Conservation (phyloP, 2,329 filamentous ascomycete species). For the Bipolaris gigantea region DNA sequence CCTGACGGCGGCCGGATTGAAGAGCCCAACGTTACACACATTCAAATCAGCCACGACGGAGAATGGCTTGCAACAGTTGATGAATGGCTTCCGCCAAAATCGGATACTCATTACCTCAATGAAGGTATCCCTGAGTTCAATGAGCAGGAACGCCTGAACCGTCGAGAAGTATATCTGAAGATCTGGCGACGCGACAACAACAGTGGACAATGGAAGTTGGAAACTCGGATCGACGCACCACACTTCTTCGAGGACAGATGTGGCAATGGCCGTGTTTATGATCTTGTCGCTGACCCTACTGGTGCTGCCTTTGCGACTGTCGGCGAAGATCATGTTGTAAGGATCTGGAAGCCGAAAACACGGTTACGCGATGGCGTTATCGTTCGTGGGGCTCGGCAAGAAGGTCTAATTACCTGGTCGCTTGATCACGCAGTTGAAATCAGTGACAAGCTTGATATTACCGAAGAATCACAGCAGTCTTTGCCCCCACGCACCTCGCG, state of each 20-base stretch:
- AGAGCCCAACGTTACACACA: constrained; percentile 75
- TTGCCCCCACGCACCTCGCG: constrained; percentile 59
- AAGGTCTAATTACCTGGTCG: constrained; percentile 72
- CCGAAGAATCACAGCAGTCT: constrained; percentile 26
- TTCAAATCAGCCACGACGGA: constrained; percentile 78
- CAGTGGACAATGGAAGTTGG: constrained; percentile 67
- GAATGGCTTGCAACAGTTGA: constrained; percentile 91
- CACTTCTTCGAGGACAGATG: constrained; percentile 61
- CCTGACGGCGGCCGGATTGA: constrained; percentile 70
- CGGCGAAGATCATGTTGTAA: constrained; percentile 75
- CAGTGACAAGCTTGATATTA: constrained; percentile 39
- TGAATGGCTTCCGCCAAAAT: constrained; percentile 76
- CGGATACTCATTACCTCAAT: constrained; percentile 65
- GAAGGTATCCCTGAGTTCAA: constrained; percentile 46
- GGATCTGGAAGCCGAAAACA: constrained; percentile 77
- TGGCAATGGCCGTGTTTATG: constrained; percentile 64
- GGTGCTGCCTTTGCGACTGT: constrained; percentile 78
- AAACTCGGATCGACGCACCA: constrained; percentile 80
- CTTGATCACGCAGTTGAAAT: constrained; percentile 61
- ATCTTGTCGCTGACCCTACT: constrained; percentile 70
- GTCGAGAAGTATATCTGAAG: constrained; percentile 79
- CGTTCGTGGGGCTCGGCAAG: constrained; percentile 55
- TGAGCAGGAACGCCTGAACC: constrained; percentile 50
- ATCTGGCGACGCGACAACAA: constrained; percentile 75
- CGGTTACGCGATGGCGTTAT: constrained; percentile 69